Conservation (phyloP, 805 yeast genomes). For the Tetrapisispora iriomotensis region DNA sequence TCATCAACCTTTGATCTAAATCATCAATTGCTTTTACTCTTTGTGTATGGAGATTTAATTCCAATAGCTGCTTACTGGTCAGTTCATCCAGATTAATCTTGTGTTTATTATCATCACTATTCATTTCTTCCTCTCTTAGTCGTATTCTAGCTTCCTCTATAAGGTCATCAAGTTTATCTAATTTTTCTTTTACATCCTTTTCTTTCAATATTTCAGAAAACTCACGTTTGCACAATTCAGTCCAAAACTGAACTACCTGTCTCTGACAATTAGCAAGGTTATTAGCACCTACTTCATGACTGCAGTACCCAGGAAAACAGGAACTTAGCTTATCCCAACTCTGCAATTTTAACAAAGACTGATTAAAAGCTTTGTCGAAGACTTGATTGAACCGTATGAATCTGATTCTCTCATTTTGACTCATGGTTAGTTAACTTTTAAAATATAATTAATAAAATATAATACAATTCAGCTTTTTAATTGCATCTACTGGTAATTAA, state of each 20-base stretch:
- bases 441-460: too few relatives aligned
- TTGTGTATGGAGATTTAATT: constrained; percentile 18
- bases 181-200: constrained; percentile 29
- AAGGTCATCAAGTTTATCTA: constrained; percentile 32
- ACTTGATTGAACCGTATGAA: constrained; percentile 42
- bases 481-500: too few relatives aligned
- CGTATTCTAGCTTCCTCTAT: constrained; percentile 28
- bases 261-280: constrained; percentile 35
- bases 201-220: constrained; percentile 46
- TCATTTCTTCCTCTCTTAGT: constrained; percentile 6
- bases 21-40: constrained; percentile 15
- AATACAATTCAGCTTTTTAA: too few relatives aligned
- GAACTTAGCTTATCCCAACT: constrained; percentile 40
- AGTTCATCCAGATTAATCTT: constrained; percentile 14
- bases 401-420: constrained; percentile 29
- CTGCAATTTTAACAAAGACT: constrained; percentile 39
- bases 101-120: not conserved
- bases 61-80: constrained; percentile 18
- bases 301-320: constrained; percentile 47
- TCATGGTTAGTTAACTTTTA: too few relatives aligned
- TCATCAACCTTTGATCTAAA: constrained; percentile 16
- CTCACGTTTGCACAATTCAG: constrained; percentile 39
- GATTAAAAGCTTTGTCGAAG: constrained; percentile 44
- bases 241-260: constrained; percentile 47
- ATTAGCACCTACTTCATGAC: constrained; percentile 36